Percentiles rank a stretch among this genome's conserved stretches.
Evolutionary conservation across 2,329 filamentous ascomycete species (phyloP).

Genomic region (Alternaria tenuissima): DNA sequence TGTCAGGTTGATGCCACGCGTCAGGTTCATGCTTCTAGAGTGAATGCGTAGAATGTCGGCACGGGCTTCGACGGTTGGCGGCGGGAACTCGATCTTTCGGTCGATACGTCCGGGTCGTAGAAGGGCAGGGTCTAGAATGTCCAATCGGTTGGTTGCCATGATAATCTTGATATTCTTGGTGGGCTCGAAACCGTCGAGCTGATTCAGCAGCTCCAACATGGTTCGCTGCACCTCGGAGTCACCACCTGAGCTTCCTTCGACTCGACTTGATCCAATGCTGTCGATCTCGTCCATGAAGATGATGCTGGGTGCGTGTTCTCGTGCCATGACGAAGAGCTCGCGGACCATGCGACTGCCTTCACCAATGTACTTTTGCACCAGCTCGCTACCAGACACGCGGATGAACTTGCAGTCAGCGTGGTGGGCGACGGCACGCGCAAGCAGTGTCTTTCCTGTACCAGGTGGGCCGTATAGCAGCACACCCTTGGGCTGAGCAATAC

Average conservation of each 20-base stretch:
- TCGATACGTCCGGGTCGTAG: constrained; percentile 97
- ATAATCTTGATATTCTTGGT: constrained; percentile 99
- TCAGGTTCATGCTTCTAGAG: constrained; percentile 98
- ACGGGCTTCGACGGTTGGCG: constrained; percentile 92
- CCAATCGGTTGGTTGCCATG: constrained; percentile 98
- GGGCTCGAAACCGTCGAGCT: constrained; percentile 97
- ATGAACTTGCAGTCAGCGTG: constrained; percentile 99
- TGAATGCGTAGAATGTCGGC: constrained; percentile 98
- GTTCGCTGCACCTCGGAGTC: constrained; percentile 98
- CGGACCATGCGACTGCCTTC: constrained; percentile 98
- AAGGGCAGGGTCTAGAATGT: constrained; percentile 94
- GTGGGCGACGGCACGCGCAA: constrained; percentile 94
- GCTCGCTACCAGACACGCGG: constrained; percentile 90
- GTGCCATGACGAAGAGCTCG: constrained; percentile 98
- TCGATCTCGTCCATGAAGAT: constrained; percentile 99
- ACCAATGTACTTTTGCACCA: constrained; percentile 99
- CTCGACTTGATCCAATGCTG: constrained; percentile 95
- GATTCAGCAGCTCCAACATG: constrained; percentile 97
- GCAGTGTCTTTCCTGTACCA: constrained; percentile 94
- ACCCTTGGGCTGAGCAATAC: constrained; percentile 97
- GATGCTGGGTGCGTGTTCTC: constrained; percentile 96
- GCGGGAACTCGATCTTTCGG: constrained; percentile 98
- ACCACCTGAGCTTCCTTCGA: constrained; percentile 92
- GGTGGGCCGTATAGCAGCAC: constrained; percentile 96
- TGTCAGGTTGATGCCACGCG: constrained; percentile 93